phyloP scores from a whole-genome alignment of 202 grass and related monocot species.

The Carex arenaria region DNA sequence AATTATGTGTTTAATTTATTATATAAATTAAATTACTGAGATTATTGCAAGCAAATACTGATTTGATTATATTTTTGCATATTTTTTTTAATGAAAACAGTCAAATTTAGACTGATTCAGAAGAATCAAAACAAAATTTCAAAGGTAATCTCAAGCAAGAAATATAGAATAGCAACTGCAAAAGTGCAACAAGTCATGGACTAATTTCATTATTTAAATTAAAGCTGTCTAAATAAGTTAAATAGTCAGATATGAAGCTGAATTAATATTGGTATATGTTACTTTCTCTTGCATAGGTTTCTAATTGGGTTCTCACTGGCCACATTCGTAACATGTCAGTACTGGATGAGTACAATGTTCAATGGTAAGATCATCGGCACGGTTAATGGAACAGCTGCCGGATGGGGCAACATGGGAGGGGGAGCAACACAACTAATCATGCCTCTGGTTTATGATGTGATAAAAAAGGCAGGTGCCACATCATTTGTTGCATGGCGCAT shows the following conservation, averaged over 20 bases:
- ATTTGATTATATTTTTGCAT: not conserved
- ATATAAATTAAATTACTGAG: not conserved
- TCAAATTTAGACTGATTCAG: not conserved
- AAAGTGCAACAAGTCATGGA: not conserved
- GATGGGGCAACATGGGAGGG: constrained; percentile 81
- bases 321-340: constrained; percentile 81
- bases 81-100: not conserved
- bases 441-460: constrained; percentile 69
- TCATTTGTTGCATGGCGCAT: constrained; percentile 60
- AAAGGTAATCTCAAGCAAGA: no score
- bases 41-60: not conserved
- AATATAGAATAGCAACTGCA: not conserved
- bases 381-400: constrained; percentile 56
- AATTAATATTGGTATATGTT: no score
- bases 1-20: not conserved
- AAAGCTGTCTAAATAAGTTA: not conserved
- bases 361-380: constrained; percentile 75
- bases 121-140: not conserved
- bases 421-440: constrained; percentile 86
- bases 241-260: not conserved
- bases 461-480: constrained; percentile 33
- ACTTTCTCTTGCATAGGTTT: constrained; percentile 32
- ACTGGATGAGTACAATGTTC: constrained; percentile 98
- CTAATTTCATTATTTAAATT: not conserved
- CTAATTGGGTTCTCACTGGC: constrained; percentile 76